Evolutionary conservation across 305 asterid genomes (phyloP).

Genomic region (Fraxinus angustifolia): DNA sequence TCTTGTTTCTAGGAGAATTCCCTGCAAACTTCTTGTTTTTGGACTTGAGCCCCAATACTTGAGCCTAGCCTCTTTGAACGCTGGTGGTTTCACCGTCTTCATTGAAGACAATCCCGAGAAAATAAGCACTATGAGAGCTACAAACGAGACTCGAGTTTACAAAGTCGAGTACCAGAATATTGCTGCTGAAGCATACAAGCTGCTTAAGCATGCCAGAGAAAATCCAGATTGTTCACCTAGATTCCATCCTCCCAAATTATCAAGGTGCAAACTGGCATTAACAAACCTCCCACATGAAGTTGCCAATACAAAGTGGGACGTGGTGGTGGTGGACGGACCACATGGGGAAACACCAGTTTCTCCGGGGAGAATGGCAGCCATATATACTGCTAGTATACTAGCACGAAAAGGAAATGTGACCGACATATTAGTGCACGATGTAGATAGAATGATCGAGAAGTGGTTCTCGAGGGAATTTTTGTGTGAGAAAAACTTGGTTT

Average conservation of each 20-base stretch:
- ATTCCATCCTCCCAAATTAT: constrained; percentile 3
- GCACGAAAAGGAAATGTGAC: constrained; percentile 56
- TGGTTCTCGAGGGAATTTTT: constrained; percentile 89
- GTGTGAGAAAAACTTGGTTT: constrained; percentile 68
- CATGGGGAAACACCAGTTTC: constrained; percentile 52
- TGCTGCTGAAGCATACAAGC: constrained; percentile 64
- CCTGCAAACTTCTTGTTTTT: constrained; percentile 71
- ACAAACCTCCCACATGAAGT: constrained; percentile 46
- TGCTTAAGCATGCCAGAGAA: constrained; percentile 57
- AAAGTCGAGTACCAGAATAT: constrained; percentile 49
- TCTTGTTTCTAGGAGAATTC: constrained; percentile 47
- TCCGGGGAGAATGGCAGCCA: constrained; percentile 78
- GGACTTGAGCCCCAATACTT: constrained; percentile 49
- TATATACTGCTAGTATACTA: constrained; percentile 59
- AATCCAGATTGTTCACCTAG: constrained; percentile 36
- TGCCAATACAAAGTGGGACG: constrained; percentile 56
- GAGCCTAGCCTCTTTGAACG: constrained; percentile 41
- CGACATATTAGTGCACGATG: constrained; percentile 67
- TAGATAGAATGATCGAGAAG: constrained; percentile 67
- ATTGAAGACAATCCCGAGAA: constrained; percentile 47
- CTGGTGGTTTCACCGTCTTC: constrained; percentile 56
- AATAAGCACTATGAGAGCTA: constrained; percentile 18
- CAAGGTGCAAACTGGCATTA: constrained; percentile 54
- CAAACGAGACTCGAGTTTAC: constrained; percentile 34
- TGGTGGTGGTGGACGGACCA: constrained; percentile 78